Evolutionary conservation across 2,329 filamentous ascomycete genomes (phyloP).

Genomic region (Verticillium dahliae): DNA sequence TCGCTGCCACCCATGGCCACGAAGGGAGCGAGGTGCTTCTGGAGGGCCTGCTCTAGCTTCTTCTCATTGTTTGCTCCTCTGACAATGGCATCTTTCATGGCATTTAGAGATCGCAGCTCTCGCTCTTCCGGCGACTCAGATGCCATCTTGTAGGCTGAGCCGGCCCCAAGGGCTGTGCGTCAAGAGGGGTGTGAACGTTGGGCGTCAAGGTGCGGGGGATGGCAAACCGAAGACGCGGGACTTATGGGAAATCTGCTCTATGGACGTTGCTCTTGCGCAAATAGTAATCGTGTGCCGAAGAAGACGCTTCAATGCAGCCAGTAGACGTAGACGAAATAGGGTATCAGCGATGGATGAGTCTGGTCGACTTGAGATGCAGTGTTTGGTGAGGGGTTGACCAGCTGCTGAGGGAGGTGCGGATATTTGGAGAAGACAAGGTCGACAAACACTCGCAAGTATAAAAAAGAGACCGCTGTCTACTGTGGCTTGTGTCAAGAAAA

Average conservation of each 20-base stretch:
- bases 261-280: not conserved
- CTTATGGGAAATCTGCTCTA: too few relatives aligned
- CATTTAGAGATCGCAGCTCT: conserved; percentile 4
- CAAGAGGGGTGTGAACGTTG: not conserved
- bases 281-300: not conserved
- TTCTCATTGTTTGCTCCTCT: conserved; percentile 75
- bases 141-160: conserved; percentile 5
- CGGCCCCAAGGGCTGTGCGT: not conserved
- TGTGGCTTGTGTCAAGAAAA: not conserved
- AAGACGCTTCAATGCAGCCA: not conserved
- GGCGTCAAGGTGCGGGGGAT: too few relatives aligned
- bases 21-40: conserved; percentile 72
- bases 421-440: not conserved
- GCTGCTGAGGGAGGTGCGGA: not conserved
- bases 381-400: not conserved
- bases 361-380: not conserved
- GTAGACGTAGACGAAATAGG: not conserved
- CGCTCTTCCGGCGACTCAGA: conserved; percentile 9
- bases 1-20: conserved; percentile 83
- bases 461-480: too few relatives aligned
- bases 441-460: not conserved
- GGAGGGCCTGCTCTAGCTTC: conserved; percentile 72
- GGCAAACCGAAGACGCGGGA: too few relatives aligned
- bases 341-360: not conserved
- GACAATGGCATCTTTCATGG: conserved; percentile 48